Conservation (phyloP, 495 filamentous ascomycete genomes). For the Podospora sp. region DNA sequence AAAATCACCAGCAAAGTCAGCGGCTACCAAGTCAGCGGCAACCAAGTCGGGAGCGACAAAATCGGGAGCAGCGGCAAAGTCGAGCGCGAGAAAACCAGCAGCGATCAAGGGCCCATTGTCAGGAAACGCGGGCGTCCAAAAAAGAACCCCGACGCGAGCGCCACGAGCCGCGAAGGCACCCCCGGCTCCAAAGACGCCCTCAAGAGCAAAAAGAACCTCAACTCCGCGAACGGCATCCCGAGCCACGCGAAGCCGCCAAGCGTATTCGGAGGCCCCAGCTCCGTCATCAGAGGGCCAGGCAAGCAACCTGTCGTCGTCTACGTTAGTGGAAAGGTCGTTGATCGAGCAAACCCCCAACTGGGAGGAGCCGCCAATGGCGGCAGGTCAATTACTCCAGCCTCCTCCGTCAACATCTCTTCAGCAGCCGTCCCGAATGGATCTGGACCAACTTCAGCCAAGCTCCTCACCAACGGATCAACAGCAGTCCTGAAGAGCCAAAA, state of each 20-base stretch:
- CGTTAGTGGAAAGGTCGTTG: too few species aligned
- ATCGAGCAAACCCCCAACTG: too few species aligned
- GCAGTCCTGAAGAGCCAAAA: conserved; percentile 15
- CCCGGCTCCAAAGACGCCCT: background rate
- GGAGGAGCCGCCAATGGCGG: too few species aligned
- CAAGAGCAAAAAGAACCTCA: background rate
- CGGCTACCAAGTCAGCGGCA: background rate
- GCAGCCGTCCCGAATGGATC: background rate
- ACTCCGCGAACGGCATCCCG: background rate
- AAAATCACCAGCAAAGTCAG: background rate
- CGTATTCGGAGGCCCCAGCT: too few species aligned
- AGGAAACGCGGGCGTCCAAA: background rate
- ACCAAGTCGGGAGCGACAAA: background rate
- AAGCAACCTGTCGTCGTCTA: too few species aligned
- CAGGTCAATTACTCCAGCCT: too few species aligned
- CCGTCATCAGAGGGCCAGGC: too few species aligned
- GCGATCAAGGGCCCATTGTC: background rate
- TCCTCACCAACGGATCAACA: background rate
- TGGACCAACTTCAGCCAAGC: background rate
- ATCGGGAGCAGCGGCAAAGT: background rate
- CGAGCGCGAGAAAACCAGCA: background rate
- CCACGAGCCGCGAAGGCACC: background rate
- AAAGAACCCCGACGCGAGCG: background rate
- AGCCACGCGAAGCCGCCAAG: background rate
- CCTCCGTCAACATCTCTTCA: background rate